A percentile compares a stretch with the other conserved stretches of the same genome.
Evolutionary conservation across 352 stramenopile genomes (phyloP).

Genomic region (Thraustochytrium sp.): DNA sequence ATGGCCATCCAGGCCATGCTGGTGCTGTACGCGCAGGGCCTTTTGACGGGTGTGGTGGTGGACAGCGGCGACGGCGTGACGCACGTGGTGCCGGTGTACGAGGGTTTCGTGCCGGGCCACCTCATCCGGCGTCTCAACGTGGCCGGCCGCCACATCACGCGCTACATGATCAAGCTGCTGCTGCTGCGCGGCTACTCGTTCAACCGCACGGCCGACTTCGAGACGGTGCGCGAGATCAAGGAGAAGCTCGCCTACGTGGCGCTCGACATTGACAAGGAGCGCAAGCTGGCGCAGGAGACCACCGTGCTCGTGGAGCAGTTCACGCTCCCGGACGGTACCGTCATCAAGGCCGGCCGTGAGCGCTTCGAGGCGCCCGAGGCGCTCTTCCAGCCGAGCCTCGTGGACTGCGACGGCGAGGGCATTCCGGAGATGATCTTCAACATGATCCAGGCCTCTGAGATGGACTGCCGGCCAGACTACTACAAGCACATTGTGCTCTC

Average conservation of each 20-base stretch:
- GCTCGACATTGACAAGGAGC: constrained; percentile 74
- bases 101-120: constrained; percentile 80
- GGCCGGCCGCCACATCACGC: constrained; percentile 82
- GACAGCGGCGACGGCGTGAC: constrained; percentile 87
- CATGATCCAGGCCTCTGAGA: constrained; percentile 75
- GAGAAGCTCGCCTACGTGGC: constrained; percentile 88
- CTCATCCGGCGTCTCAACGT: constrained; percentile 82
- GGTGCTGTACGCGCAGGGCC: constrained; percentile 81
- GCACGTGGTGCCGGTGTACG: constrained; percentile 79
- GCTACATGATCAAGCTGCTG: constrained; percentile 89
- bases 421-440: constrained; percentile 95
- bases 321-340: constrained; percentile 88
- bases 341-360: constrained; percentile 88
- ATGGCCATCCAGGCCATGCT: constrained; percentile 86
- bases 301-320: constrained; percentile 83
- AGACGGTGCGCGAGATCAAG: constrained; percentile 86
- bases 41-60: constrained; percentile 79
- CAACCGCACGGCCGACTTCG: constrained; percentile 82
- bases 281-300: constrained; percentile 73
- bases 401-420: constrained; percentile 90
- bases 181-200: constrained; percentile 80
- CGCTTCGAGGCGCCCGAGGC: constrained; percentile 89
- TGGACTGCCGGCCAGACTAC: constrained; percentile 87
- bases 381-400: constrained; percentile 91
- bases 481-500: constrained; percentile 95